Base-by-base conservation (phyloP, 2,329 filamentous ascomycete genomes). In the Fusarium sp. region DNA sequence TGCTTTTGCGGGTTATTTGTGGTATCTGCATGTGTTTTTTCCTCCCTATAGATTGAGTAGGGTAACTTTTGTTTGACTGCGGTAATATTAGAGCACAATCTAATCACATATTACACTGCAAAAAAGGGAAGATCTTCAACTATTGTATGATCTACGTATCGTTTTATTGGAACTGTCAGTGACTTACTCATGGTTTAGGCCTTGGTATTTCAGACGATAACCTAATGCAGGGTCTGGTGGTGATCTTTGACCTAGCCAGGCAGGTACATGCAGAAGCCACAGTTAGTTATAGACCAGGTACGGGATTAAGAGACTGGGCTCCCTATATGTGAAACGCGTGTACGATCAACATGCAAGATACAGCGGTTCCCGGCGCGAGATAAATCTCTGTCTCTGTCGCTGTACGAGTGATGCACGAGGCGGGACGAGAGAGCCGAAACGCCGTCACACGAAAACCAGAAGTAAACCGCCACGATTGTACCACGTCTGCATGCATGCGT, bases 301-400 rank as follows among this genome's bases (percentile, higher is more conserved):
- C 39, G 28, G 22, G 34, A 20, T 9, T 7, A 44, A 46, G 31
- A 38, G 15, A 7, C 26, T 18, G 28, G 28, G 51, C 51, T 34
- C 20, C 49, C 49, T 44, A 24, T 59, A 56, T 36, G 45, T 43
- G 63, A 63, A 67, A 63, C 66, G 50, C 42, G 38, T 61, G 62
- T 58, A 46, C 53, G 38, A 67, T 67, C 40, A 60, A 59, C 34
- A 62, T 67, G 64, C 64, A 53, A 67, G 64, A 63, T 67, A 26
- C 49, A 61, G 50, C 42, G 45, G 36, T 45, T 52, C 40, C 24
- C 45, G 36, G 54, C 60, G 48, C 63, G 65, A 64, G 53, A 64
- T 53, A 46, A 58, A 34, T 56, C 40, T 45, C 14, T 46, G 22
- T 38, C 42, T 26, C 33, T 49, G 39, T 55, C 17, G 36, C 31